Conservation (phyloP, 2,329 filamentous ascomycete genomes). For the Sclerotinia nivalis region DNA sequence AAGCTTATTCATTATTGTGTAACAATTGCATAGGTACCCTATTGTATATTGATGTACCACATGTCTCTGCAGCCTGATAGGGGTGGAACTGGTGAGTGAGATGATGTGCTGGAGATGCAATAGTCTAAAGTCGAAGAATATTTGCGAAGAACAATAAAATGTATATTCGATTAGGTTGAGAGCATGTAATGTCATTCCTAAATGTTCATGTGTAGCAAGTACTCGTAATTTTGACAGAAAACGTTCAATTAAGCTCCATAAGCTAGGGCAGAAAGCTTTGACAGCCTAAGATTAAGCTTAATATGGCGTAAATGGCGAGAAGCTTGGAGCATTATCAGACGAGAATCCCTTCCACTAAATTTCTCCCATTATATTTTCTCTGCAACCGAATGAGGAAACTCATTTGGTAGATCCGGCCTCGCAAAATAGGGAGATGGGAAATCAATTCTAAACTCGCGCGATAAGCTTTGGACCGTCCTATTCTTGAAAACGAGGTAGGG, state of each 20-base stretch:
- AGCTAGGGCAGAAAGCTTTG: neutral
- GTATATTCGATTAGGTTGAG: neutral
- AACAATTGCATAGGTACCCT: neutral
- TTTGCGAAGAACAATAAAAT: neutral
- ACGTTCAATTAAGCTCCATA: slow-evolving; percentile 11
- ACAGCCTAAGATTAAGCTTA: slow-evolving; percentile 14
- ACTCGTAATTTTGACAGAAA: neutral
- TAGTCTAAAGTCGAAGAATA: neutral
- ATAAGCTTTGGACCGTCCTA: neutral
- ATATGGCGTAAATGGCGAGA: slow-evolving; percentile 7
- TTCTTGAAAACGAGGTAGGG: neutral
- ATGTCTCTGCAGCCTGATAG: slow-evolving; percentile 3
- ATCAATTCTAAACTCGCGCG: neutral
- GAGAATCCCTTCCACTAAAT: neutral
- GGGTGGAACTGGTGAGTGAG: neutral
- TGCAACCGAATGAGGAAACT: slow-evolving; percentile 8
- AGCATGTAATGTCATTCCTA: neutral
- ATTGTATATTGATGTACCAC: slow-evolving; percentile 20
- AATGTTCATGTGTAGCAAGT: neutral
- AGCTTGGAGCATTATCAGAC: neutral
- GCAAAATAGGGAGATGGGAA: neutral
- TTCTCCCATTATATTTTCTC: neutral
- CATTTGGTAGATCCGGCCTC: neutral
- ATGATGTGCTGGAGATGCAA: slow-evolving; percentile 18
- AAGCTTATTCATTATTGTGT: slow-evolving; percentile 10